Percentiles rank a stretch among this genome's conserved stretches.
These are phyloP conservation scores for Blastomyces percursus DNA, from an alignment of 2,329 filamentous ascomycete species.

Conservation along the genomic window DNA sequence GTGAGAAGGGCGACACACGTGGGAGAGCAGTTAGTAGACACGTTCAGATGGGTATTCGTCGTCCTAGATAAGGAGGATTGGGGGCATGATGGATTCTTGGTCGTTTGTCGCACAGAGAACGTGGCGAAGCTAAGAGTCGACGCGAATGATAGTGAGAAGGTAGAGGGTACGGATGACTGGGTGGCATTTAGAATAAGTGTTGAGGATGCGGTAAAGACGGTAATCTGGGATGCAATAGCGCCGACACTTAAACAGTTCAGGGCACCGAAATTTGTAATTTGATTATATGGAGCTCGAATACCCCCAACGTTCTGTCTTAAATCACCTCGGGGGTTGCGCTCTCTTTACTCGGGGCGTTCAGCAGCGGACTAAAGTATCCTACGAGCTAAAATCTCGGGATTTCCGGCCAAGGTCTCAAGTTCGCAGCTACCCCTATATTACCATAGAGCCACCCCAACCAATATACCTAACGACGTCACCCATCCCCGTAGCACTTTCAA, in stretches of 20 bases:
- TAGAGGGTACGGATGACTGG: not conserved
- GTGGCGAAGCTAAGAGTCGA: not conserved
- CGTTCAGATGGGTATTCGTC: not conserved
- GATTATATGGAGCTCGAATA: not conserved
- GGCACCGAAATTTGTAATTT: constrained; percentile 8
- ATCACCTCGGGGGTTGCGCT: too few species aligned
- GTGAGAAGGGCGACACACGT: not conserved
- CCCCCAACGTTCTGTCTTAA: too few species aligned
- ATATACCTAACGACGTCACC: too few species aligned
- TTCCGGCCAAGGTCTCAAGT: too few species aligned
- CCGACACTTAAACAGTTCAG: constrained; percentile 6
- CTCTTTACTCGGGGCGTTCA: too few species aligned
- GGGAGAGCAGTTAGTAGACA: constrained; percentile 1
- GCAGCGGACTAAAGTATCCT: too few species aligned
- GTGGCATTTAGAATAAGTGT: constrained; percentile 2
- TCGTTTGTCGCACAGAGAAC: constrained; percentile 1
- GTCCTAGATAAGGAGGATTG: constrained; percentile 2
- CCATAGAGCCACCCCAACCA: too few species aligned
- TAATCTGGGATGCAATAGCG: constrained; percentile 3
- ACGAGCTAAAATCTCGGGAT: too few species aligned
- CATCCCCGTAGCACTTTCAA: too few species aligned
- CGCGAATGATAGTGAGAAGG: not conserved
- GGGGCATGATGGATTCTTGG: not conserved
- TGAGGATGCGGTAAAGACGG: constrained; percentile 5
- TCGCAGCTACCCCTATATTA: too few species aligned